These are phyloP conservation scores for Colletotrichum paranaense DNA, from an alignment of 2,329 filamentous ascomycete species.

Conservation along the genomic window DNA sequence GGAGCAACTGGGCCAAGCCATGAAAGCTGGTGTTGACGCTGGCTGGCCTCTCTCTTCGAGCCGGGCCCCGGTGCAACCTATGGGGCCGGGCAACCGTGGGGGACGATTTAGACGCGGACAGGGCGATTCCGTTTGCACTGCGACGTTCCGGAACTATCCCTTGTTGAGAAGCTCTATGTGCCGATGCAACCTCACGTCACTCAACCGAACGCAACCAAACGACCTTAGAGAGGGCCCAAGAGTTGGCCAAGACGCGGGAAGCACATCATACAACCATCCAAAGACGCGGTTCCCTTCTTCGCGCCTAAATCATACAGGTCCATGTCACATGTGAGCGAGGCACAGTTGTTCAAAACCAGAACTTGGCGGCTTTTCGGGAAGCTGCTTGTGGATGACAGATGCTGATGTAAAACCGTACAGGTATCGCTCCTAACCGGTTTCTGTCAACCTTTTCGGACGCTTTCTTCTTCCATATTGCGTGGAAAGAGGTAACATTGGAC, in stretches of 20 bases:
- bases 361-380: neutral
- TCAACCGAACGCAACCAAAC: neutral
- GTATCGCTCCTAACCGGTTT: neutral
- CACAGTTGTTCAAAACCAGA: neutral
- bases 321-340: neutral
- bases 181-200: conserved; percentile 32
- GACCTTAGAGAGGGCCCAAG: neutral
- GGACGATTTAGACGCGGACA: conserved; percentile 28
- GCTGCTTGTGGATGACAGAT: conserved; percentile 25
- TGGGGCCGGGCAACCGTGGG: conserved; percentile 2
- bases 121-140: conserved; percentile 25
- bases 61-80: conserved; percentile 1
- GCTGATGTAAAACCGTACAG: conserved; percentile 27
- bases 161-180: neutral
- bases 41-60: neutral
- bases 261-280: conserved; percentile 10
- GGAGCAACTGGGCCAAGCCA: neutral
- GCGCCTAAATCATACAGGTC: conserved; percentile 14
- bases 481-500: neutral
- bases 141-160: conserved; percentile 5
- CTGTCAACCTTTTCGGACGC: neutral
- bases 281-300: conserved; percentile 12
- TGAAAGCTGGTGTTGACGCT: neutral
- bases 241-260: neutral
- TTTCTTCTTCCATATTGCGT: neutral